These are phyloP conservation scores for Ilyonectria robusta DNA, from an alignment of 2,329 filamentous ascomycete species.

Conservation along the genomic window DNA sequence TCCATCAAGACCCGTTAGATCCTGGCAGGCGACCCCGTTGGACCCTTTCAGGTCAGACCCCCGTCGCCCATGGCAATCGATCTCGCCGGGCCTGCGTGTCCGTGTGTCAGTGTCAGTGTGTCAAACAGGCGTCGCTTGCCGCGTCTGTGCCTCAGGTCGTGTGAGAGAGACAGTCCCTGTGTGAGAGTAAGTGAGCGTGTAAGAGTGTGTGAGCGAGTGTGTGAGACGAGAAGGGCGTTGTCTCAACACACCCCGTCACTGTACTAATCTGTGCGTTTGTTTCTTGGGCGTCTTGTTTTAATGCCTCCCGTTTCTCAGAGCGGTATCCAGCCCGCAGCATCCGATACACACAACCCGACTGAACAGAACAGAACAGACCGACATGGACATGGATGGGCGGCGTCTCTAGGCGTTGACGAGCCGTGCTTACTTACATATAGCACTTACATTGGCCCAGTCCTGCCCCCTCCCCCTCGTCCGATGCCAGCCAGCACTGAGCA, in stretches of 20 bases:
- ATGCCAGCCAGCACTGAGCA: slow-evolving; percentile 3
- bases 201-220: slow-evolving; percentile 7
- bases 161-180: slow-evolving; percentile 7
- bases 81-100: slow-evolving; percentile 22
- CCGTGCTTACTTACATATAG: slow-evolving; percentile 23
- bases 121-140: slow-evolving; percentile 6
- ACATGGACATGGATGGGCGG: slow-evolving; percentile 13
- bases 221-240: slow-evolving; percentile 25
- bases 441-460: slow-evolving; percentile 26
- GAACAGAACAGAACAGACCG: slow-evolving; percentile 5
- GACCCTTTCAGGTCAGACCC: slow-evolving; percentile 30
- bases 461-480: slow-evolving; percentile 8
- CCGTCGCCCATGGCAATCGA: slow-evolving; percentile 47
- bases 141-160: slow-evolving; percentile 34
- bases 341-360: slow-evolving; percentile 22
- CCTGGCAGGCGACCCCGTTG: slow-evolving; percentile 32
- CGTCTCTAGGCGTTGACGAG: slow-evolving; percentile 10
- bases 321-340: slow-evolving; percentile 30
- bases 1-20: slow-evolving; percentile 30
- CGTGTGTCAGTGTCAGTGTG: slow-evolving; percentile 9
- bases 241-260: slow-evolving; percentile 12
- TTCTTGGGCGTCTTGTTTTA: slow-evolving; percentile 14
- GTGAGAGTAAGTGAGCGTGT: slow-evolving; percentile 12
- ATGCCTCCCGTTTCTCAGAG: slow-evolving; percentile 18
- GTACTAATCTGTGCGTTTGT: slow-evolving; percentile 19